Evolutionary conservation across 2,329 filamentous ascomycete species (phyloP), one percentile per base, ranked within the genome.

Genomic region (Fusarium udum): DNA sequence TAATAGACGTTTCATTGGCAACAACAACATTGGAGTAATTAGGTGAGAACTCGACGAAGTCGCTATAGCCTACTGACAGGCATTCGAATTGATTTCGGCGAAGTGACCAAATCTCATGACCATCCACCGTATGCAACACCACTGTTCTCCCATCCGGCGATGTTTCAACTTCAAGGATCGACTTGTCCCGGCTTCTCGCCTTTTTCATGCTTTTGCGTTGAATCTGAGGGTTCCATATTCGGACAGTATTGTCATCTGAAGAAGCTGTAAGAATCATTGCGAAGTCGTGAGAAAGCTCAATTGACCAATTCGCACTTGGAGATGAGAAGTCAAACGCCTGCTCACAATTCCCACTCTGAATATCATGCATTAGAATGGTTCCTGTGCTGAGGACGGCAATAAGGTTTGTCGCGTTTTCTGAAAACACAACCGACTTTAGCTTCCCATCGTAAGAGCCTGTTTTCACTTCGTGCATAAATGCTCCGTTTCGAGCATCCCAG

Each of bases 141-240:
- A 51, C 16, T 20, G 16, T 2, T 15, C 12, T 52, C 8, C n/a
- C 31, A 12, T 36, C 15, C 15, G 48, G 24, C 2, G 34, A 16
- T 28, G 4, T 3, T 7, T 22, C 5, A 3, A 12, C n/a, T 3
- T 34, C 0, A 0, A 7, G 4, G 24, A 24, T 7, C 4, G 0
- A 0, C 0, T 24, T 2, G 1, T 20, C 1, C 3, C 1, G 1
- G 8, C 0, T 14, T 11, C 0, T 15, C 0, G 8, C 12, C 0
- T 2, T 3, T 9, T 26, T 5, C 0, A 11, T 1, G 6, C 4
- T 2, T 24, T 11, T 20, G 0, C 1, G 15, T 34, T 24, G 4
- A 13, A 7, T 22, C 0, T 22, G 10, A 7, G 24, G 32, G 2
- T 53, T 18, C 51, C 51, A 53, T 12, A 53, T 28, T 9, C n/a